Base-by-base conservation (phyloP, 2,329 filamentous ascomycete genomes). In the Sporothrix humicola region DNA sequence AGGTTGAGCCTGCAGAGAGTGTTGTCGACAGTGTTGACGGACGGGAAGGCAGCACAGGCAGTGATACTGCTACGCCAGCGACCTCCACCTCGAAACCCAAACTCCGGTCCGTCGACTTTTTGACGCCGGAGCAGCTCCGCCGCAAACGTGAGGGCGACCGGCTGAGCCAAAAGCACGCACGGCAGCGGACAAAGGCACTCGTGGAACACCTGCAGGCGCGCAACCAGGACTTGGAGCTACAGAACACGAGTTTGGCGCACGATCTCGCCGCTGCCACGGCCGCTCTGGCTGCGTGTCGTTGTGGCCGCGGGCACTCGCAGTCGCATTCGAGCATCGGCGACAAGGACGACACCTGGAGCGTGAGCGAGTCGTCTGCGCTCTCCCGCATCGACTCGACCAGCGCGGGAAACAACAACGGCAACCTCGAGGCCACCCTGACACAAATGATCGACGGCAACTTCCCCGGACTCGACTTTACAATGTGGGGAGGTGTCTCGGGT, bases 81-180 rank as follows among this genome's bases (percentile, higher is more conserved):
- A n/a, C n/a, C n/a, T n/a, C n/a, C n/a, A n/a, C n/a, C n/a, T 20
- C n/a, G 3, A 58, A 31, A 17, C 23, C 31, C 56, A 71, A 61
- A 9, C n/a, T 48, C 5, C 54, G 69, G 37, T 71, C 69, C 1
- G 69, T 71, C n/a, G 69, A 71, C 44, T 71, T 71, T 5, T 13
- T 71, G 42, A 71, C 69, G 20, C 69, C 69, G 2, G 54, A 71
- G 44, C 69, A 71, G 69, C 69, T 71, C n/a, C 69, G 69, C 52
- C 69, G 69, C 42, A 71, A 71, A 54, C 69, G 69, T 23, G 69
- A 71, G 69, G 69, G 69, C 52, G 69, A 71, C 42, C 69, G 69
- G 3, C 54, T 71, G 2, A 71, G 69, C 54, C 69, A 71, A 26
- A 71, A 71, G 42, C 69, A 61, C 26, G 69, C 69, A 6, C 69